These are phyloP conservation scores for Cutaneotrichosporon daszewskae DNA, from an alignment of 1,284 basidiomycete genomes.

Conservation along the genomic window DNA sequence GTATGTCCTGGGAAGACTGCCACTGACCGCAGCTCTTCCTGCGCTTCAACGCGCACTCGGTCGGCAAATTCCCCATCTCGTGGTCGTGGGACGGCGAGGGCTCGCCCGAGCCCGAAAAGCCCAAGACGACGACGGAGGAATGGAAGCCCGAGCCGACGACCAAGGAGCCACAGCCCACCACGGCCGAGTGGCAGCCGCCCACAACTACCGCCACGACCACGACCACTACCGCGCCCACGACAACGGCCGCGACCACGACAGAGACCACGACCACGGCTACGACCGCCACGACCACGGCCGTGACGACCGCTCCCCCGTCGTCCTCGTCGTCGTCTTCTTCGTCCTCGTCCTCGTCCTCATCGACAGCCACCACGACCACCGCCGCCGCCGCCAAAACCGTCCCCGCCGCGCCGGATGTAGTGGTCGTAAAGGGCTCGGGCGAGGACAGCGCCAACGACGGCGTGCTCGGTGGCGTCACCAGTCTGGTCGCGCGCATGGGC, in stretches of 20 bases:
- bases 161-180: not conserved
- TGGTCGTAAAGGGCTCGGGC: not conserved
- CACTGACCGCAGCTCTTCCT: slow-evolving; percentile 1
- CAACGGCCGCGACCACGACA: no score
- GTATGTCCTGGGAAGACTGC: not conserved
- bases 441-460: not conserved
- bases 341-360: slow-evolving; percentile 4
- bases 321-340: slow-evolving; percentile 7
- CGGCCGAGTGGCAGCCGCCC: no score
- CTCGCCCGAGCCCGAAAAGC: not conserved
- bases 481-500: slow-evolving; percentile 21
- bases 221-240: slow-evolving; percentile 6
- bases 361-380: not conserved
- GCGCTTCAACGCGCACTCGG: slow-evolving; percentile 2
- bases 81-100: not conserved
- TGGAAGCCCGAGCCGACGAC: not conserved
- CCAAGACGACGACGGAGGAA: not conserved
- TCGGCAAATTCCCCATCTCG: not conserved
- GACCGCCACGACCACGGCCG: not conserved
- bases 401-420: not conserved
- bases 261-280: no score
- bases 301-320: no score
- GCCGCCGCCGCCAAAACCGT: not conserved
- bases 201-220: no score
- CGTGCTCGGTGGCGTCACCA: not conserved